Evolutionary conservation across 805 yeast species (phyloP), one percentile per base, ranked within the genome.

Genomic region (Ogataea siamensis): DNA sequence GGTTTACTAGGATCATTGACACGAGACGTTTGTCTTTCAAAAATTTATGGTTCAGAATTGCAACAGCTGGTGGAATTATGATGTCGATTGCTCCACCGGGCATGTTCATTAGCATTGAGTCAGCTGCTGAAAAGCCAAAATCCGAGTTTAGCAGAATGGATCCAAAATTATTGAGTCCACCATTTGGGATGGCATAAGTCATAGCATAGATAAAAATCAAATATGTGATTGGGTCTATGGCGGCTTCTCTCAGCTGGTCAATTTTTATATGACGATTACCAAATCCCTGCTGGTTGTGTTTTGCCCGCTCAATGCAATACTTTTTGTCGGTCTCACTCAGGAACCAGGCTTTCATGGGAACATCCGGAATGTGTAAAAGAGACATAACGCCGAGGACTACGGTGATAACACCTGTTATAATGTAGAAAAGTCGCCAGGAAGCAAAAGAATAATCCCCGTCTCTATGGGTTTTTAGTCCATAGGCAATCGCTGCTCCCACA

Each of bases 381-480:
- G 46, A 39, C 17, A 43, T 38, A 7, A 71, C 35, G 5, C 83
- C 84, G 15, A 77, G 53, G 11, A 70, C 51, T 3, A 78, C 55
- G 3, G 85, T 79, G 43, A 75, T 65, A 8, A 67, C 57, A 17
- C 89, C 91, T 29, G 76, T 70, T 21, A 79, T 64, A 34, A 81
- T 58, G 54, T 73, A 82, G 5, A 78, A 56, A 9, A 76, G 58
- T 50, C 73, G 76, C 88, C 88, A 83, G 3, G 80, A 67, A 5
- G 57, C 66, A 5, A 77, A 56, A 14, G 69, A 74, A 69, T 75
- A 66, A 1, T 42, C 32, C 7, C 24, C 33, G 15, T 28, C 32
- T 12, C 34, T 60, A 70, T 23, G 57, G 27, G 12, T 54, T 60
- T 58, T 65, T 5, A 77, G 57, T 12, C 67, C 43, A 51, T 67